Evolutionary conservation across 2,329 filamentous ascomycete species (phyloP), one percentile per base, ranked within the genome.

Genomic region (Pseudogymnoascus pannorum): DNA sequence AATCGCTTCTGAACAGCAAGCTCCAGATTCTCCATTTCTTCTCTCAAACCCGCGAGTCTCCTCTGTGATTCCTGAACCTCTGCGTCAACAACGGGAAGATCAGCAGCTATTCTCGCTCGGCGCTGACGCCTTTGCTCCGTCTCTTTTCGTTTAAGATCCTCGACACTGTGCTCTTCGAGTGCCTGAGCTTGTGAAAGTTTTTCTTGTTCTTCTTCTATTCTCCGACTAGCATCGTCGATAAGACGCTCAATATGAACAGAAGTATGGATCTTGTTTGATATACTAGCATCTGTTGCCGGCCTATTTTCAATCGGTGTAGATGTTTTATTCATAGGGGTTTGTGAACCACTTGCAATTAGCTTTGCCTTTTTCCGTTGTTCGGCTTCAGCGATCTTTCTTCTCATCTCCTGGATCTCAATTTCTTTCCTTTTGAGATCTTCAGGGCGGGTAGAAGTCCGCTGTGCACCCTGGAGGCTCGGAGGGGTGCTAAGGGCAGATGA

Each of bases 341-440:
- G 66, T 16, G 67, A 59, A 2, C 70, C 68, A 58, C 67, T 72
- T 16, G 66, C 65, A 57, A 63, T 66, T 63, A 68, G 65, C 20
- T 65, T 66, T 58, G 65, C 66, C 57, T 64, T 71, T 44, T 68
- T 70, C 57, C 64, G 62, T 31, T 66, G 67, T 63, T 73, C 72
- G n/a, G 66, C 67, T 61, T 71, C 66, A 9, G 68, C 69, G 51
- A 75, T 74, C 60, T 68, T 72, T 59, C 69, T 54, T 68, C 83
- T 85, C 75, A 87, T 81, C 59, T 81, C 78, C 66, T 86, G 81
- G 31, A 88, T 87, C 65, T 81, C 78, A 61, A 78, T 80, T 64
- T 82, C 79, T 73, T 83, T 84, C 38, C 73, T 75, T 48, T 77
- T 74, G 20, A 84, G 69, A 62, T 81, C 75, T 57, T 76, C 72